Evolutionary conservation across 2,329 filamentous ascomycete species (phyloP).

Genomic region (Epichloe gansuensis): DNA sequence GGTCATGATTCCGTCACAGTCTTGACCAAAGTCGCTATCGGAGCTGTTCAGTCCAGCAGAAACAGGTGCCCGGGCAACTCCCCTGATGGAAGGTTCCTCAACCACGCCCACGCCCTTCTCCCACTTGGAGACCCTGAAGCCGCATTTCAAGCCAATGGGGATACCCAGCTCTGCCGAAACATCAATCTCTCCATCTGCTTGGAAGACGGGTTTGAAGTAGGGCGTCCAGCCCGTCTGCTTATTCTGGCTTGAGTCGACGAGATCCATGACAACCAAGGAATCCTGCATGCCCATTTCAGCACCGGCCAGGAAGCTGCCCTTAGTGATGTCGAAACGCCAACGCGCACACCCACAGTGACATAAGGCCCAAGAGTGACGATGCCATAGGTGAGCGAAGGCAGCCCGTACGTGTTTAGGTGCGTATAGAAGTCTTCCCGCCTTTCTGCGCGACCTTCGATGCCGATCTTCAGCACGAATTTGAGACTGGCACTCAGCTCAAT

Average conservation of each 20-base stretch:
- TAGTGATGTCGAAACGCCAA: conserved; percentile 13
- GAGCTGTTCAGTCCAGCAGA: conserved; percentile 6
- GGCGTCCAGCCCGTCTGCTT: conserved; percentile 14
- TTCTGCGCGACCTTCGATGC: conserved; percentile 17
- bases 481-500: conserved; percentile 8
- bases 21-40: conserved; percentile 11
- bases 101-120: conserved; percentile 12
- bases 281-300: conserved; percentile 14
- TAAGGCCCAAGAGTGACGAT: conserved; percentile 15
- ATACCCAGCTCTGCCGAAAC: conserved; percentile 16
- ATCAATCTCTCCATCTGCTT: conserved; percentile 16
- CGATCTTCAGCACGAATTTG: conserved; percentile 16
- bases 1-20: conserved; percentile 16
- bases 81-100: conserved; percentile 18
- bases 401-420: conserved; percentile 13
- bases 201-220: conserved; percentile 17
- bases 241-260: conserved; percentile 12
- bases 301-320: conserved; percentile 17
- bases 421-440: conserved; percentile 11
- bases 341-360: conserved; percentile 13
- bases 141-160: conserved; percentile 16
- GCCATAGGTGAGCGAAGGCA: conserved; percentile 16
- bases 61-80: conserved; percentile 10
- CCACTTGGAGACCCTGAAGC: conserved; percentile 12
- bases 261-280: conserved; percentile 10